Percentiles rank a stretch among this genome's conserved stretches.
Conservation (phyloP, 305 asterid genomes). For the Petunia hybrid region DNA sequence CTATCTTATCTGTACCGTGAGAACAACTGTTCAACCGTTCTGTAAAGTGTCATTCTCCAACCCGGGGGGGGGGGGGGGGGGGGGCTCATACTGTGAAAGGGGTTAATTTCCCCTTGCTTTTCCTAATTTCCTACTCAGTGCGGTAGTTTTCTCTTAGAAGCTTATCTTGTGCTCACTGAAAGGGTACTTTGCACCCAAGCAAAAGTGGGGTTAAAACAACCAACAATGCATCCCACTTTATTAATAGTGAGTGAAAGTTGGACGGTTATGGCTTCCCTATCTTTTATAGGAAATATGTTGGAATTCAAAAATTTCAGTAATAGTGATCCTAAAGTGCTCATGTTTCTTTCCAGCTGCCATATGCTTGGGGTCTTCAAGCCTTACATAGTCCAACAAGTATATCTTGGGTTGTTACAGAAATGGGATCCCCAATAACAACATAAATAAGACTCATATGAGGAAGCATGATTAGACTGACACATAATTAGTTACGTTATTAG, state of each 20-base stretch:
- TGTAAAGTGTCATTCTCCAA: not conserved
- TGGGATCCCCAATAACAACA: not conserved
- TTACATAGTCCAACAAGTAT: constrained; percentile 13
- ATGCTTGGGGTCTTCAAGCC: not conserved
- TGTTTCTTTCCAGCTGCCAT: constrained; percentile 16
- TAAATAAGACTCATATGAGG: not conserved
- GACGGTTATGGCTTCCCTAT: not conserved
- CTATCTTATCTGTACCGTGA: not conserved
- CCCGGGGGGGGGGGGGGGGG: no score
- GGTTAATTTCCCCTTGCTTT: not conserved
- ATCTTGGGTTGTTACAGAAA: not conserved
- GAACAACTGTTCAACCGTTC: not conserved
- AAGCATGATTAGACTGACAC: not conserved
- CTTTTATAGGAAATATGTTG: not conserved
- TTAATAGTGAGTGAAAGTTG: not conserved
- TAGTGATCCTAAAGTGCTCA: not conserved
- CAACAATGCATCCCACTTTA: not conserved
- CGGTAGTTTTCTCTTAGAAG: not conserved
- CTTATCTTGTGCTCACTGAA: not conserved
- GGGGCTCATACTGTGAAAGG: not conserved
- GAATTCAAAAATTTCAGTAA: not conserved
- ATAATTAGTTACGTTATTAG: not conserved
- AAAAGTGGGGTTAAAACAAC: not conserved
- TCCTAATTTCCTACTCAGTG: not conserved
- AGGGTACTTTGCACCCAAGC: not conserved